Evolutionary conservation across 2,329 filamentous ascomycete species (phyloP), one percentile per base, ranked within the genome.

Genomic region (Aspergillus tamarii): DNA sequence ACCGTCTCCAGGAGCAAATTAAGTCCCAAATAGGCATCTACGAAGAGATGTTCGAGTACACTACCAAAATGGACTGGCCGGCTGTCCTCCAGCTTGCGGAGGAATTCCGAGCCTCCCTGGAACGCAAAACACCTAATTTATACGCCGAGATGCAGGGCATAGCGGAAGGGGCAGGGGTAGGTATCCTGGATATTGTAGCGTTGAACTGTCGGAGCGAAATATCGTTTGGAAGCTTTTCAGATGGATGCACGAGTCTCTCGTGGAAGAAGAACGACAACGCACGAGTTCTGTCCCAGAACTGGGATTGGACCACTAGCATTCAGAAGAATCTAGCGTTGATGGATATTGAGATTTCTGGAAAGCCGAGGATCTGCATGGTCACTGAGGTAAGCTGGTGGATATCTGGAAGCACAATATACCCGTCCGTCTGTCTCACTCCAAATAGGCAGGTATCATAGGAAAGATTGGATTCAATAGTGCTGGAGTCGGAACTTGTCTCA

Each of bases 381-480:
- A 86, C 84, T 1, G 85, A 87, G 72, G 74, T 74, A 36, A 64
- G 64, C 55, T 41, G 6, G 5, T 50, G 21, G 19, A n/a, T 3
- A 10, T 8, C 19, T 11, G 16, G 12, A 56, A 23, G 2, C 7
- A 2, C 4, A 21, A 16, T 46, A 3, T 30, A n/a, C n/a, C n/a
- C n/a, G 3, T 19, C 16, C 39, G 9, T 36, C 23, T 26, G 30
- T 41, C 28, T 63, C 6, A 59, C 19, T 5, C 12, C 2, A 16
- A 1, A 2, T 28, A 75, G 73, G 85, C 84, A 5, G 85, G 85
- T 10, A 80, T 87, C 23, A 82, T 90, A 39, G 88, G 87, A 16
- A 91, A 91, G 73, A 89, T 90, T 26, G 88, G 88, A 0, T 79
- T 90, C 67, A 91, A 91, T 69, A 78, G 77, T 19, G 70, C 73